Conservation (phyloP, 768 basidiomycete species). For the Rhizopogon salebrosus region DNA sequence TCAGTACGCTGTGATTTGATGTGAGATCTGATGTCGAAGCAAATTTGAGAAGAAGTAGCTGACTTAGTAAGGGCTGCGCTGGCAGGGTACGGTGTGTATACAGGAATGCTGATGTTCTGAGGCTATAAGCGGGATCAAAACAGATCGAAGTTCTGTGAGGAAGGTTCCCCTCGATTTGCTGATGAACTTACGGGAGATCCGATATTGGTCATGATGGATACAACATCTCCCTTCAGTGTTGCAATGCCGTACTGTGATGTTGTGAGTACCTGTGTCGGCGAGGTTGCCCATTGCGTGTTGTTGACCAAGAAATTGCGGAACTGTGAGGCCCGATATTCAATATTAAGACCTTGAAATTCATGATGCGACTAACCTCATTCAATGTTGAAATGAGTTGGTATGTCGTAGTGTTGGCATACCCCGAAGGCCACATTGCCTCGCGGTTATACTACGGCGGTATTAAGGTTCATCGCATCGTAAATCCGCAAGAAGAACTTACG, state of each 20-base stretch:
- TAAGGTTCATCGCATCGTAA: conserved; percentile 1
- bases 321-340: conserved; percentile 22
- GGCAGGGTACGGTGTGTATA: conserved; percentile 48
- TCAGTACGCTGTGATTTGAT: conserved; percentile 44
- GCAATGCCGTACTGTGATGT: conserved; percentile 48
- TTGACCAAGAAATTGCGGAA: conserved; percentile 65
- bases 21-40: neutral
- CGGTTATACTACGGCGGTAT: conserved; percentile 52
- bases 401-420: conserved; percentile 51
- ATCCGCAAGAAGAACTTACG: conserved; percentile 30
- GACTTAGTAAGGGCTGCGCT: conserved; percentile 54
- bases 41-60: conserved; percentile 17
- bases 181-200: conserved; percentile 60
- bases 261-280: conserved; percentile 48
- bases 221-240: conserved; percentile 57
- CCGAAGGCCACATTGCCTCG: conserved; percentile 69
- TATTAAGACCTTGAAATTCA: neutral
- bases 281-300: conserved; percentile 43
- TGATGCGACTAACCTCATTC: conserved; percentile 41
- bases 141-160: neutral
- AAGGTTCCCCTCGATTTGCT: conserved; percentile 29
- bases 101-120: conserved; percentile 49
- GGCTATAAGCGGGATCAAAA: conserved; percentile 34
- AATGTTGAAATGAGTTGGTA: conserved; percentile 57
- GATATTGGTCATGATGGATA: conserved; percentile 64